Conservation (phyloP, 495 filamentous ascomycete genomes). For the Glutinoglossum americanum region DNA sequence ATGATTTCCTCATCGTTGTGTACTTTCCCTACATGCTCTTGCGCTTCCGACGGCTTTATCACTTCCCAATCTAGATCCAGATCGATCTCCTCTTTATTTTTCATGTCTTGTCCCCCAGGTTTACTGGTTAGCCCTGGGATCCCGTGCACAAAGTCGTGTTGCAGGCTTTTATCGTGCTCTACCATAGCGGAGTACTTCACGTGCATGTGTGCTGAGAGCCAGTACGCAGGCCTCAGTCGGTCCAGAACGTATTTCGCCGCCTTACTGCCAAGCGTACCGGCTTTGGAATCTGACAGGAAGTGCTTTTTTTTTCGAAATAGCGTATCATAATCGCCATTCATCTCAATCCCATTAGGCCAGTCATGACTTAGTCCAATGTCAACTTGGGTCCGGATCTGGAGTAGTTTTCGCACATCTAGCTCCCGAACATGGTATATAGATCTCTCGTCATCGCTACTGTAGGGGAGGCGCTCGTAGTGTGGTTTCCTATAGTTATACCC, state of each 20-base stretch:
- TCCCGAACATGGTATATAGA: slow-evolving; percentile 76
- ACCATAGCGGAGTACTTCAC: slow-evolving; percentile 61
- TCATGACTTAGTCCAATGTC: slow-evolving; percentile 88
- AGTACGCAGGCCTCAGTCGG: slow-evolving; percentile 57
- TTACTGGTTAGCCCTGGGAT: neutral
- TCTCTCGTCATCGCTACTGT: slow-evolving; percentile 45
- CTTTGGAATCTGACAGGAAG: slow-evolving; percentile 50
- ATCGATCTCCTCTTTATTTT: slow-evolving; percentile 11
- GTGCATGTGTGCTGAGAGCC: slow-evolving; percentile 91
- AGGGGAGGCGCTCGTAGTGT: slow-evolving; percentile 75
- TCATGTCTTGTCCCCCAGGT: slow-evolving; percentile 1
- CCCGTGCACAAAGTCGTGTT: neutral
- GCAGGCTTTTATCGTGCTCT: slow-evolving; percentile 27
- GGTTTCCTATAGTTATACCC: slow-evolving; percentile 57
- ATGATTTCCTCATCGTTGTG: slow-evolving; percentile 30
- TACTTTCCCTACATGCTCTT: neutral
- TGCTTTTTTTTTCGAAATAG: slow-evolving; percentile 50
- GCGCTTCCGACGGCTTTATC: neutral
- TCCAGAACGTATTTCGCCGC: slow-evolving; percentile 64
- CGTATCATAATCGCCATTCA: slow-evolving; percentile 35
- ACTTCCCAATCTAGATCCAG: slow-evolving; percentile 8
- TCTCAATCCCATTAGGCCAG: slow-evolving; percentile 72
- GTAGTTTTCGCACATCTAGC: slow-evolving; percentile 73
- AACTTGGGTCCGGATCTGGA: slow-evolving; percentile 62
- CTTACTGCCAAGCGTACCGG: slow-evolving; percentile 50